Conservation (phyloP, 192 early-diverging fungal genomes). For the Piromyces sp. region DNA sequence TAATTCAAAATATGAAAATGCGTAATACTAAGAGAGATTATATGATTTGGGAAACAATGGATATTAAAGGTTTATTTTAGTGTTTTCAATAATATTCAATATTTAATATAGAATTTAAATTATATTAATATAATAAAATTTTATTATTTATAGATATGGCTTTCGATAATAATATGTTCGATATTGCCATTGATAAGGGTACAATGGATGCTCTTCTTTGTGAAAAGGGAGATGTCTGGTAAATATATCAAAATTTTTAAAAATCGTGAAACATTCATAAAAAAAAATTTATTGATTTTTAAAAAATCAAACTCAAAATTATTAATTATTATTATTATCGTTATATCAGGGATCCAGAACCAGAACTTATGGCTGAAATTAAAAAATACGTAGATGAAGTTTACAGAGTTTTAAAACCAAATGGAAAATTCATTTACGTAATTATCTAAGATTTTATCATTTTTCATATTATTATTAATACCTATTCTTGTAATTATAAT, state of each 20-base stretch:
- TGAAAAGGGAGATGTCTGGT: slow-evolving; percentile 51
- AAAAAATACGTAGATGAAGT: slow-evolving; percentile 59
- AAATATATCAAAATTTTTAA: too few relatives aligned
- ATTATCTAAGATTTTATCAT: neutral
- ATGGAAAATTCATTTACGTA: slow-evolving; percentile 58
- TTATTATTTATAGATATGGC: slow-evolving; percentile 19
- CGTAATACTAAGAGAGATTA: slow-evolving; percentile 18
- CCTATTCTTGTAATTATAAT: too few relatives aligned
- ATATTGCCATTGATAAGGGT: slow-evolving; percentile 73
- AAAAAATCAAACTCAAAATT: too few relatives aligned
- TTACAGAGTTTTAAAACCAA: slow-evolving; percentile 48
- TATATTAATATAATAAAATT: too few relatives aligned
- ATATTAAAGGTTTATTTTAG: slow-evolving; percentile 25
- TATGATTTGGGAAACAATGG: slow-evolving; percentile 47
- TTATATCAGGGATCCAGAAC: slow-evolving; percentile 53
- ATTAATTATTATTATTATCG: too few relatives aligned
- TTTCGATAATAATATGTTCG: slow-evolving; percentile 42
- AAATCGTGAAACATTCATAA: too few relatives aligned
- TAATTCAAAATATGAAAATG: slow-evolving; percentile 57
- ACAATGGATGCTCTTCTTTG: slow-evolving; percentile 84
- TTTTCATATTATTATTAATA: neutral
- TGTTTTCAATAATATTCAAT: too few relatives aligned
- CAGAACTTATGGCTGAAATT: slow-evolving; percentile 46
- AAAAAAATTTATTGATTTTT: too few relatives aligned
- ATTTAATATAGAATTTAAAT: too few relatives aligned